Evolutionary conservation across 164 flowering plant genomes (phyloP).

Genomic region (Umbellularia californica): DNA sequence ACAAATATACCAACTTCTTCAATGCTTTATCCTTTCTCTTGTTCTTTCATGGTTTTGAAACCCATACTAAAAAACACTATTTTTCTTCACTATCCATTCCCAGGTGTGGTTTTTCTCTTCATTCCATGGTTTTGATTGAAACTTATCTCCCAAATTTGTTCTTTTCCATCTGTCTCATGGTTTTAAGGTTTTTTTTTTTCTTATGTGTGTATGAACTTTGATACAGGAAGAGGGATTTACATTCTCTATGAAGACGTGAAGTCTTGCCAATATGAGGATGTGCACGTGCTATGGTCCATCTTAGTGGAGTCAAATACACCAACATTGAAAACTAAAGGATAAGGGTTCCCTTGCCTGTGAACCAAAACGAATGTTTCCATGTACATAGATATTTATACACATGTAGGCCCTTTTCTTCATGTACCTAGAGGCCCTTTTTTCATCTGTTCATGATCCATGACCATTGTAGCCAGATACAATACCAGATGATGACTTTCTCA

Average conservation of each 20-base stretch:
- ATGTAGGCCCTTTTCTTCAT: not conserved
- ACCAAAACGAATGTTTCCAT: not conserved
- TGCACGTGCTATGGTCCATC: slow-evolving; percentile 89
- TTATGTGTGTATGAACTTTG: not conserved
- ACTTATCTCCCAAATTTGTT: no score
- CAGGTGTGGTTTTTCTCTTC: not conserved
- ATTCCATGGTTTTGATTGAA: no score
- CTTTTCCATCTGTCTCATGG: not conserved
- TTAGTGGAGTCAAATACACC: slow-evolving; percentile 70
- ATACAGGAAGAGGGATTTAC: slow-evolving; percentile 84
- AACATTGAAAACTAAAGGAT: slow-evolving; percentile 24
- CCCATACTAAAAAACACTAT: not conserved
- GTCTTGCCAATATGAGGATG: slow-evolving; percentile 90
- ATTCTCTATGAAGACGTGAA: slow-evolving; percentile 88
- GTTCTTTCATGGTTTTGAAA: not conserved
- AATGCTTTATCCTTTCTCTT: not conserved
- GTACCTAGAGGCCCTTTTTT: not conserved
- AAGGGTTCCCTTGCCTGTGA: not conserved
- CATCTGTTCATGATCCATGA: no score
- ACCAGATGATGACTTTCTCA: no score
- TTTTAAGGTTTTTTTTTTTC: not conserved
- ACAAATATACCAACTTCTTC: not conserved
- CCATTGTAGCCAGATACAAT: no score
- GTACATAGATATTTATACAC: not conserved
- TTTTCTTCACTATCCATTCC: not conserved